Percentiles rank a stretch among this genome's conserved stretches.
phyloP scores from a whole-genome alignment of 192 early-diverging fungal species.

The Podila minutissima region DNA sequence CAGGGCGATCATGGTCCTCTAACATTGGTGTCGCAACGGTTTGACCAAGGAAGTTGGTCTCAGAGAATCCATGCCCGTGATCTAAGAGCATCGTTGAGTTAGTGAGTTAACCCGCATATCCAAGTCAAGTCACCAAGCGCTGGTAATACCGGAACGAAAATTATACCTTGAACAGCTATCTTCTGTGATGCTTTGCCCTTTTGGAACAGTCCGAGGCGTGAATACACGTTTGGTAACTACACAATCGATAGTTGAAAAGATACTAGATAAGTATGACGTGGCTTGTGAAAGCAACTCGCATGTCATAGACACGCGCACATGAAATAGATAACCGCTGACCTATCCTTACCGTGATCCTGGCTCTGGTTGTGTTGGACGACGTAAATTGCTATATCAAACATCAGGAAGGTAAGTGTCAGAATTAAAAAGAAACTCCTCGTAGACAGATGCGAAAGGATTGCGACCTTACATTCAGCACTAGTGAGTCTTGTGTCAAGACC shows the following conservation, averaged over 20 bases:
- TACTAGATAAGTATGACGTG: not conserved
- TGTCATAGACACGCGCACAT: too few relatives aligned
- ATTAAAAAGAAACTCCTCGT: not conserved
- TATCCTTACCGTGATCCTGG: constrained; percentile 28
- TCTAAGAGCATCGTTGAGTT: not conserved
- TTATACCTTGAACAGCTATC: constrained; percentile 17
- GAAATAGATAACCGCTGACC: not conserved
- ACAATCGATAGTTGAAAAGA: too few relatives aligned
- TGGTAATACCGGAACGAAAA: not conserved
- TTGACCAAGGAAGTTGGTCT: constrained; percentile 17
- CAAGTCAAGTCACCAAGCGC: not conserved
- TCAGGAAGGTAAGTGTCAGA: too few relatives aligned
- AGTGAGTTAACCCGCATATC: not conserved
- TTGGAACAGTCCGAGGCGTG: constrained; percentile 23
- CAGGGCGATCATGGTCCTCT: not conserved
- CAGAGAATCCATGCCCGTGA: constrained; percentile 20
- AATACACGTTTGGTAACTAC: constrained; percentile 12
- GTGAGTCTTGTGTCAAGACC: constrained; percentile 28
- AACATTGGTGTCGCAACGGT: not conserved
- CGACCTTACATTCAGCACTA: constrained; percentile 38
- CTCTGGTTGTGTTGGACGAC: constrained; percentile 20
- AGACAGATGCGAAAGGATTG: not conserved
- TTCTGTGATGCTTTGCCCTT: constrained; percentile 38
- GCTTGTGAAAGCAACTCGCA: too few relatives aligned
- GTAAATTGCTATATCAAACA: constrained; percentile 15